Conservation (phyloP, 2,329 filamentous ascomycete species). For the Apiospora kogelbergensis region DNA sequence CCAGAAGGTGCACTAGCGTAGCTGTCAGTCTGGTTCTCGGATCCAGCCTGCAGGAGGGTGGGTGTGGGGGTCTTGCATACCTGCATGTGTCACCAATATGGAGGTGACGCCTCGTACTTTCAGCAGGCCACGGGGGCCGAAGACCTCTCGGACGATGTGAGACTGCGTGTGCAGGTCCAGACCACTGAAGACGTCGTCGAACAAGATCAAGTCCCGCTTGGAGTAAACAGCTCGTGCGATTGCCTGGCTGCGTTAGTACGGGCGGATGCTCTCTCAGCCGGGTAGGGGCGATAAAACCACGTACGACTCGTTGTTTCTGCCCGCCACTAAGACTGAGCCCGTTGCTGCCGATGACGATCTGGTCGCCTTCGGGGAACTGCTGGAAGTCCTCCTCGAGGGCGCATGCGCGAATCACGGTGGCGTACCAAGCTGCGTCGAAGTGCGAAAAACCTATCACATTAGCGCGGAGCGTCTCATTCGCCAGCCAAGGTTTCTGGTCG, state of each 20-base stretch:
- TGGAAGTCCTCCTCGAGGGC: slow-evolving; percentile 8
- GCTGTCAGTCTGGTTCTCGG: neutral
- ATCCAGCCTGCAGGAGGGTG: neutral
- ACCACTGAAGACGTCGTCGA: slow-evolving; percentile 72
- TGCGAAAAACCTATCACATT: neutral
- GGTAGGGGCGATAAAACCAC: neutral
- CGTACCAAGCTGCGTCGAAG: slow-evolving; percentile 7
- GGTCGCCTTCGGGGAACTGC: slow-evolving; percentile 6
- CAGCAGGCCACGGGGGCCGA: neutral
- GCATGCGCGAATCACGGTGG: slow-evolving; percentile 5
- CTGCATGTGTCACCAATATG: slow-evolving; percentile 8
- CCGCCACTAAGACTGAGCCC: neutral
- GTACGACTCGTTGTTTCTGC: slow-evolving; percentile 9
- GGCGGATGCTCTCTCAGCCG: neutral
- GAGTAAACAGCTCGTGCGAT: slow-evolving; percentile 9
- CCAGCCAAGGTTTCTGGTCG: slow-evolving; percentile 6
- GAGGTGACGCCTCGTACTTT: neutral
- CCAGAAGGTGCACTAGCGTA: neutral
- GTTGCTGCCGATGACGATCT: neutral
- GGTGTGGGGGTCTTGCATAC: neutral
- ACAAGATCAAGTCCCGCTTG: slow-evolving; percentile 49
- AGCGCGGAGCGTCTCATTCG: neutral
- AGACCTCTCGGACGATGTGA: slow-evolving; percentile 49
- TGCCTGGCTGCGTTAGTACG: neutral
- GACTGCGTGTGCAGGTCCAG: slow-evolving; percentile 63